Evolutionary conservation across 257 asterid species (phyloP).

Genomic region (Osmanthus fragrans): DNA sequence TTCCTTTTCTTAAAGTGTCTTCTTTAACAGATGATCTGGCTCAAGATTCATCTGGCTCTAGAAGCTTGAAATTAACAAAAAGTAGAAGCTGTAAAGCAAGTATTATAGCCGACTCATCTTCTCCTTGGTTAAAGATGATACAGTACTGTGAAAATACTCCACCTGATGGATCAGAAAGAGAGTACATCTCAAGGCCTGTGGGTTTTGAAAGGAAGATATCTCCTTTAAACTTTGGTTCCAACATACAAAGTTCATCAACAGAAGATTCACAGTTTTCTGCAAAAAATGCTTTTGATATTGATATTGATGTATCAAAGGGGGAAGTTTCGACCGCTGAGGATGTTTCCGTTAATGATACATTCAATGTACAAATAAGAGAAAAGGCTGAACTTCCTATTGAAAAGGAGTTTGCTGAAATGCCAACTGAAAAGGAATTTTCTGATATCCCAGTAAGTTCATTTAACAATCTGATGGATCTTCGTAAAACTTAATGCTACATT

Average conservation of each 20-base stretch:
- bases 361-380: constrained; percentile 27
- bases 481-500: not conserved
- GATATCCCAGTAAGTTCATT: constrained; percentile 33
- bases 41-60: constrained; percentile 30
- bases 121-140: constrained; percentile 46
- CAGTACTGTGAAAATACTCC: constrained; percentile 48
- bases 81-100: constrained; percentile 80
- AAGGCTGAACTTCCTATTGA: constrained; percentile 31
- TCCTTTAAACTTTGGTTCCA: constrained; percentile 36
- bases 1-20: constrained; percentile 33
- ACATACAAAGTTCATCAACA: constrained; percentile 33
- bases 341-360: constrained; percentile 19
- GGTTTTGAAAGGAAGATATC: constrained; percentile 46
- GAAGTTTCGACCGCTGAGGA: constrained; percentile 35
- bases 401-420: constrained; percentile 27
- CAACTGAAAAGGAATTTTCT: constrained; percentile 17
- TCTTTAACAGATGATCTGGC: constrained; percentile 39
- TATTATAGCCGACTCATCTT: constrained; percentile 35
- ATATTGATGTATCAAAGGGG: constrained; percentile 43
- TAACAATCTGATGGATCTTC: not conserved
- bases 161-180: constrained; percentile 49
- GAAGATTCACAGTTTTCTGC: constrained; percentile 49
- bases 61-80: constrained; percentile 46
- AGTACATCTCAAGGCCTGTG: constrained; percentile 27
- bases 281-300: constrained; percentile 46